Percentiles rank a stretch among this genome's conserved stretches.
Conservation (phyloP, 192 early-diverging fungal genomes). For the Coemansia reversa region DNA sequence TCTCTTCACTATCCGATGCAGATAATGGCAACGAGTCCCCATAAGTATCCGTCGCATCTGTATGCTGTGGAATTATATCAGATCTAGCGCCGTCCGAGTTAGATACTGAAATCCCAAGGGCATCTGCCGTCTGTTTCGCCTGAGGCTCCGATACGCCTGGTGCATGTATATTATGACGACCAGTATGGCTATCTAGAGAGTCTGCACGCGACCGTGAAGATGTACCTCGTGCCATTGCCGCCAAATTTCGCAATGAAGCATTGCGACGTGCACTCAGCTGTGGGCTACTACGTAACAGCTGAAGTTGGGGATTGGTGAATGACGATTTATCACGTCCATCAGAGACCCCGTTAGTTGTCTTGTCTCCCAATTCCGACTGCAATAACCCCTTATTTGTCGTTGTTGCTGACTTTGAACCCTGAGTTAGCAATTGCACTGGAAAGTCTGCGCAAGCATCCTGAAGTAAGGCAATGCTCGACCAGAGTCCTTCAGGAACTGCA, state of each 20-base stretch:
- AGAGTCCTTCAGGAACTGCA: conserved; percentile 9
- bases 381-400: no score
- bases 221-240: conserved; percentile 3
- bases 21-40: no score
- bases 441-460: conserved; percentile 17
- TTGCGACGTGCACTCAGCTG: conserved; percentile 27
- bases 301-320: conserved; percentile 7
- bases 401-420: background rate
- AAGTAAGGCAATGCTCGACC: conserved; percentile 10
- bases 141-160: background rate
- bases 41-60: no score
- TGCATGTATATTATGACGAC: background rate
- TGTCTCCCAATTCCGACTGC: no score
- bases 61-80: no score
- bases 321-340: conserved; percentile 3
- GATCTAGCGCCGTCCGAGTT: no score
- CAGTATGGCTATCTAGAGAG: background rate
- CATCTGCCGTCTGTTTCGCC: no score
- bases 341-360: no score
- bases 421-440: conserved; percentile 8
- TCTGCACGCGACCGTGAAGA: conserved; percentile 7
- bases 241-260: conserved; percentile 22
- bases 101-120: no score
- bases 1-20: background rate
- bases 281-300: conserved; percentile 15